phyloP scores from a whole-genome alignment of 2,329 filamentous ascomycete species.

The Zymoseptoria ardabiliae region DNA sequence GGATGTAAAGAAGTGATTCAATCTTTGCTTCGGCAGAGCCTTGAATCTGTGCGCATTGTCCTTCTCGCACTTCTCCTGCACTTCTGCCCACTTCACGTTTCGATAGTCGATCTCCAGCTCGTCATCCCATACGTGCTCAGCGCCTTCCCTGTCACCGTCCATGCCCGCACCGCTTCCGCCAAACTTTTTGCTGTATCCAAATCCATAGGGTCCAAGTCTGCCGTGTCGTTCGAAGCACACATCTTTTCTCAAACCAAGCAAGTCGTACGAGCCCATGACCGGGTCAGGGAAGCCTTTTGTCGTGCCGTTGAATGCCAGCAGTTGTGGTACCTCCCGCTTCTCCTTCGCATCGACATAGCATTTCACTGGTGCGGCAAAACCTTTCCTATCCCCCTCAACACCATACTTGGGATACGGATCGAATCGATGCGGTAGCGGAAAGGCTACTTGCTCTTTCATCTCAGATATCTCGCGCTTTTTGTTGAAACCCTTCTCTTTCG shows the following conservation, averaged over 20 bases:
- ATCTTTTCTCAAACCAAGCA: conserved; percentile 71
- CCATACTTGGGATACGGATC: conserved; percentile 62
- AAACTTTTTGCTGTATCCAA: conserved; percentile 70
- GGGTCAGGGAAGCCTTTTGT: conserved; percentile 78
- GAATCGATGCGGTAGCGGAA: conserved; percentile 40
- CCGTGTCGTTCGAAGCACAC: conserved; percentile 93
- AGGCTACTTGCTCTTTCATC: conserved; percentile 7
- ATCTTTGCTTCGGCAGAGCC: conserved; percentile 25
- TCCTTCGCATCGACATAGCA: conserved; percentile 70
- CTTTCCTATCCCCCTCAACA: conserved; percentile 33
- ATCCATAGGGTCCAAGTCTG: conserved; percentile 78
- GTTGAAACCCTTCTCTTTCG: conserved; percentile 26
- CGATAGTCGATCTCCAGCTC: conserved; percentile 68
- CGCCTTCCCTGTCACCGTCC: conserved; percentile 73
- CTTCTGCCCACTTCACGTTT: conserved; percentile 69
- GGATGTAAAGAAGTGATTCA: conserved; percentile 34
- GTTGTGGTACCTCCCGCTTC: conserved; percentile 57
- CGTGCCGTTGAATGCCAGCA: conserved; percentile 70
- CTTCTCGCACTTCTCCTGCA: conserved; percentile 64
- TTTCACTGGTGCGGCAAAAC: conserved; percentile 56
- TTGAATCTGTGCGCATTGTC: conserved; percentile 65
- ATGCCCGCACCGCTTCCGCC: conserved; percentile 82
- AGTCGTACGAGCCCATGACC: conserved; percentile 76
- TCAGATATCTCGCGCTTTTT: conserved; percentile 22
- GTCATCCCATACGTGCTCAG: conserved; percentile 69